phyloP scores from a whole-genome alignment of 257 asterid genomes.

The Plantago ovata region DNA sequence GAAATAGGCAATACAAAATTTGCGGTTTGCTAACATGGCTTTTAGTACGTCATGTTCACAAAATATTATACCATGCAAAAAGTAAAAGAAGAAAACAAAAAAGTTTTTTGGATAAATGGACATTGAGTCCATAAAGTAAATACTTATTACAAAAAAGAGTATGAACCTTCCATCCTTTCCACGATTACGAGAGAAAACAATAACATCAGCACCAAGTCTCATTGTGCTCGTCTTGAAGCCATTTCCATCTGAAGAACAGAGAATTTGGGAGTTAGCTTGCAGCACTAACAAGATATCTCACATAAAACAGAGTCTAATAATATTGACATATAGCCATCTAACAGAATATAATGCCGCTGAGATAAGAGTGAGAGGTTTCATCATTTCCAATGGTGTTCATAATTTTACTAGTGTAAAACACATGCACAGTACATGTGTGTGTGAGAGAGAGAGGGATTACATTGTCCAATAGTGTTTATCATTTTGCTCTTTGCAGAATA shows the following conservation, averaged over 20 bases:
- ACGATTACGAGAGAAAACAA: slow-evolving; percentile 77
- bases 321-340: not conserved
- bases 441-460: slow-evolving; percentile 40
- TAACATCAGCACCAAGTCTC: slow-evolving; percentile 99
- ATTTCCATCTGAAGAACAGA: slow-evolving; percentile 74
- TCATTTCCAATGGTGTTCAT: not conserved
- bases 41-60: too few species aligned
- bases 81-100: not conserved
- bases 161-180: slow-evolving; percentile 69
- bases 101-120: slow-evolving; percentile 5
- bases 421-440: too few species aligned
- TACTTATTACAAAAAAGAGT: slow-evolving; percentile 12
- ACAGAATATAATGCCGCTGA: not conserved
- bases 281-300: slow-evolving; percentile 16
- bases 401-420: not conserved
- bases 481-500: slow-evolving; percentile 85
- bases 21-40: too few species aligned
- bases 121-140: slow-evolving; percentile 2
- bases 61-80: too few species aligned
- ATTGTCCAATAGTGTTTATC: slow-evolving; percentile 87
- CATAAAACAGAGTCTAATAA: slow-evolving; percentile 15
- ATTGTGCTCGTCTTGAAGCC: slow-evolving; percentile 99
- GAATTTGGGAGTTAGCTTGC: slow-evolving; percentile 18
- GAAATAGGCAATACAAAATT: too few species aligned
- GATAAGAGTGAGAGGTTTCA: not conserved